These are phyloP conservation scores for Bipolaris gigantea DNA, from an alignment of 2,329 filamentous ascomycete species.

Conservation along the genomic window DNA sequence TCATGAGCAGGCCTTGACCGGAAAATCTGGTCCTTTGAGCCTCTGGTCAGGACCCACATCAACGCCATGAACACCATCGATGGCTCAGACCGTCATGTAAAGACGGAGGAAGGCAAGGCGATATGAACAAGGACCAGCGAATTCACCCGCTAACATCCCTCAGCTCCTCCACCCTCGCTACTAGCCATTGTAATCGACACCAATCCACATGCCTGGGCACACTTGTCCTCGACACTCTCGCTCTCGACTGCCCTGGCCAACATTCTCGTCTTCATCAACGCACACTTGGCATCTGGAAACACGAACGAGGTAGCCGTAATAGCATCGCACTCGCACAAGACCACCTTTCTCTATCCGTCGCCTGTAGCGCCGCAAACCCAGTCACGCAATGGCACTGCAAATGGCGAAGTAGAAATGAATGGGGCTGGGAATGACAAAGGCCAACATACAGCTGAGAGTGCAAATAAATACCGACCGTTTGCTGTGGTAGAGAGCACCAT, in stretches of 20 bases:
- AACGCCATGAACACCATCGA: conserved; percentile 66
- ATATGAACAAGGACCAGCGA: not conserved
- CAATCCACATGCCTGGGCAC: conserved; percentile 91
- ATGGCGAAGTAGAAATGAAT: conserved; percentile 35
- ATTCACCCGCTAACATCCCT: conserved; percentile 8
- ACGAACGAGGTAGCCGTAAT: conserved; percentile 90
- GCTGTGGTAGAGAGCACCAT: conserved; percentile 82
- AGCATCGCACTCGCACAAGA: conserved; percentile 83
- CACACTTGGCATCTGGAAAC: conserved; percentile 91
- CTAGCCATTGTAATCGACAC: conserved; percentile 92
- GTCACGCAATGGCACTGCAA: conserved; percentile 21
- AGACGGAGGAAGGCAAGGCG: conserved; percentile 39
- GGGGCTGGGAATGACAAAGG: conserved; percentile 21
- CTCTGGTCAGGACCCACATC: not conserved
- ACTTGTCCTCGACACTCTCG: conserved; percentile 72
- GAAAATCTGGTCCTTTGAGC: not conserved
- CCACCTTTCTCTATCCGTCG: conserved; percentile 85
- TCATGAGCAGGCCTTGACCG: conserved; percentile 1
- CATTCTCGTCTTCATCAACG: conserved; percentile 94
- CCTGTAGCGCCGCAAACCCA: conserved; percentile 33
- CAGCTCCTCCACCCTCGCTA: conserved; percentile 72
- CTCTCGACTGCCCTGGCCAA: conserved; percentile 84
- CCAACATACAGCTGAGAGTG: conserved; percentile 48
- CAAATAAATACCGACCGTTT: conserved; percentile 95
- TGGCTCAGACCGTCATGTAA: conserved; percentile 54